Conservation (phyloP, 345 rosid species). For the Eucalyptus regnans region DNA sequence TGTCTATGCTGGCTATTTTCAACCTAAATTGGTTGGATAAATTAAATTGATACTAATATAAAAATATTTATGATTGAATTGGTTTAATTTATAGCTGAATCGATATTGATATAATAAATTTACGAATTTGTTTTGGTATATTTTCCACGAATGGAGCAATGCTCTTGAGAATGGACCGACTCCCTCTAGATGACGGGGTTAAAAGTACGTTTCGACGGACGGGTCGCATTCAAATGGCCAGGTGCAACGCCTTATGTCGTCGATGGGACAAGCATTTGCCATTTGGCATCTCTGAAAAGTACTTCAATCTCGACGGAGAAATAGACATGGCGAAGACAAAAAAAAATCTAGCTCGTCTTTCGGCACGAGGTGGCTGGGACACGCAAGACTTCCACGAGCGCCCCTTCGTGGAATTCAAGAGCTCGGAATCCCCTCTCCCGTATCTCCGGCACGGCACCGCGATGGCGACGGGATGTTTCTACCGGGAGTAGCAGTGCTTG, state of each 20-base stretch:
- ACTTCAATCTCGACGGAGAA: background rate
- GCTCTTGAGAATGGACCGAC: background rate
- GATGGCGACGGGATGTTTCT: background rate
- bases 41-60: accelerated
- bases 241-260: accelerated
- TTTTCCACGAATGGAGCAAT: no score
- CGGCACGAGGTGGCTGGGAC: background rate
- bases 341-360: background rate
- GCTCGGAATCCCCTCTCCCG: background rate
- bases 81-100: accelerated
- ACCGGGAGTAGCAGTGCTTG: background rate
- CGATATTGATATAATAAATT: no score
- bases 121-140: no score
- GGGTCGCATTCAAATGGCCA: background rate
- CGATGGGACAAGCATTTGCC: background rate
- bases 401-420: background rate
- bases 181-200: background rate
- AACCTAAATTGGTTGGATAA: no score
- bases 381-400: background rate
- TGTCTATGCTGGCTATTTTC: accelerated
- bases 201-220: background rate
- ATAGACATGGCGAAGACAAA: background rate
- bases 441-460: background rate
- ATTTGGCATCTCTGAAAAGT: background rate
- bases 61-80: no score